Base-by-base conservation (phyloP, 208 protist genomes). In the Angomonas desouzai region DNA sequence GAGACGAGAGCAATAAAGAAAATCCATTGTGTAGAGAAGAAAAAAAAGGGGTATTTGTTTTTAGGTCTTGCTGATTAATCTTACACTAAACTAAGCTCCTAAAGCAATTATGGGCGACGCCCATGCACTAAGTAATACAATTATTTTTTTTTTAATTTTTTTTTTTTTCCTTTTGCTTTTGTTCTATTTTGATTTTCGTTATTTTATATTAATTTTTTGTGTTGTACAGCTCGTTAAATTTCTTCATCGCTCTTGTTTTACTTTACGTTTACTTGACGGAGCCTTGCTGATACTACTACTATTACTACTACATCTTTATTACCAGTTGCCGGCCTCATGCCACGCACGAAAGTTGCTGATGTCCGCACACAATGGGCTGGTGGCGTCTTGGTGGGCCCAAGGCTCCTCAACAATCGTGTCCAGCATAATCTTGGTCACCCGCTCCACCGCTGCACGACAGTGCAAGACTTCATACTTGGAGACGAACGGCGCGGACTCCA, bases 281-380 rank as follows among this genome's bases (percentile, higher is more conserved):
- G 3, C 11, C 9, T 32, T 22, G 25, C 22, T 59, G 33, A 62
- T 18, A 62, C 11, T 59, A 18, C 9, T 57, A 30, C 53, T 34
- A 27, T 23, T 32, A 53, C 64, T 25, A n/a, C 36, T 38, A 16
- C 48, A 9, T 64, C 22, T 57, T 45, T 28, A 22, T 43, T 91
- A 93, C 90, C 90, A 96, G 63, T 85, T 77, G 48, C 85, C 85
- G 0, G 90, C 87, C 72, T 96, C 87, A 49, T 96, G 87, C 85
- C 85, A 93, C 13, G 85, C 83, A 45, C 90, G 87, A 72, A 91
- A 89, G 74, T 87, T 87, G 34, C 79, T 77, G 38, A 96, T 76
- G 28, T 93, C 87, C 10, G 89, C 84, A 47, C 74, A 62, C 7
- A 93, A 65, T 23, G 90, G 90, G 55, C 65, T 92, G 43, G 85